Percentiles rank a stretch among this genome's conserved stretches.
Conservation (phyloP, 345 rosid genomes). For the Bruguiera sexangula region DNA sequence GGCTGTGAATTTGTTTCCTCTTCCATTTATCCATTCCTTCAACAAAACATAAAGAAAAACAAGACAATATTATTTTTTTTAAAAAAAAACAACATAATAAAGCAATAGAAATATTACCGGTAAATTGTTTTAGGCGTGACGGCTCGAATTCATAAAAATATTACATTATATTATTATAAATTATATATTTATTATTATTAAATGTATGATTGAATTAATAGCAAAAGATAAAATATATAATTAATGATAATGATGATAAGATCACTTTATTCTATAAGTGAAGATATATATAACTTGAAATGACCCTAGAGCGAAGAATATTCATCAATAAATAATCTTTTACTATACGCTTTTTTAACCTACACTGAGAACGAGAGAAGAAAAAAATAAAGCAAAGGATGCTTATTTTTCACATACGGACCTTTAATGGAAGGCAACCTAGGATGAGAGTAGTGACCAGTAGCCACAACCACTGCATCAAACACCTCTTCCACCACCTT, state of each 20-base stretch:
- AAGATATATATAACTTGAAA: neutral
- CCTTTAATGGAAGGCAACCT: conserved; percentile 78
- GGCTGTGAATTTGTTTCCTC: conserved; percentile 84
- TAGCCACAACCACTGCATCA: conserved; percentile 88
- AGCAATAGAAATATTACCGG: neutral
- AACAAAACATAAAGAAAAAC: neutral
- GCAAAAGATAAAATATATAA: too few species aligned
- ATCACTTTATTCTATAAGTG: too few species aligned
- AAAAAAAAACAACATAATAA: neutral
- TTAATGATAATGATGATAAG: too few species aligned
- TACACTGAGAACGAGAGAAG: too few species aligned
- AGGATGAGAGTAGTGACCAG: conserved; percentile 85
- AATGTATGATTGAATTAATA: too few species aligned
- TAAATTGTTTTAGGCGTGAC: too few species aligned
- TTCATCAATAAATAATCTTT: neutral
- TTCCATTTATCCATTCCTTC: conserved; percentile 84
- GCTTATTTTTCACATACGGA: conserved; percentile 1
- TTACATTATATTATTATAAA: too few species aligned
- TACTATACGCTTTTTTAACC: neutral
- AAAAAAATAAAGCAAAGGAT: too few species aligned
- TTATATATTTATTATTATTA: too few species aligned
- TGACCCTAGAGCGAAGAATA: neutral
- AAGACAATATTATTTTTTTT: neutral
- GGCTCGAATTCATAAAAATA: too few species aligned
- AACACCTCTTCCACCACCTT: conserved; percentile 62